Conservation (phyloP, 73 alveolate species). For the Paramecium sexaurelia region DNA sequence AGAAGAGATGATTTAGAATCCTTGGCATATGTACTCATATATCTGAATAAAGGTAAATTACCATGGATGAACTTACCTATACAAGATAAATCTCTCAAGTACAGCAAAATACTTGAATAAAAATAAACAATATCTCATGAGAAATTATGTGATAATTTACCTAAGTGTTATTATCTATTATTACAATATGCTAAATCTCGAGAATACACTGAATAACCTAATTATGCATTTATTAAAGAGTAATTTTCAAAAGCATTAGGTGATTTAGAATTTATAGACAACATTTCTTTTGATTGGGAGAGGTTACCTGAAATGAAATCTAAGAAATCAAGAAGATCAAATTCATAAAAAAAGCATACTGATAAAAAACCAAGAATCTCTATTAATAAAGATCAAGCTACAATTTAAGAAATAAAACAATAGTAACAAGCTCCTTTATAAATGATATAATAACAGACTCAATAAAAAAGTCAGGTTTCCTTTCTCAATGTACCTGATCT, state of each 20-base stretch:
- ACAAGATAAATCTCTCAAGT: constrained; percentile 75
- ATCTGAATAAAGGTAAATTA: constrained; percentile 71
- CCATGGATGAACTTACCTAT: constrained; percentile 76
- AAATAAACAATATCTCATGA: constrained; percentile 77
- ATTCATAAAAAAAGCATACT: background rate
- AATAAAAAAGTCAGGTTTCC: constrained; percentile 47
- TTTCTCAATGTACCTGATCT: constrained; percentile 51
- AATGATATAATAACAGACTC: background rate
- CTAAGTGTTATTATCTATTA: constrained; percentile 61
- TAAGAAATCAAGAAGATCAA: background rate
- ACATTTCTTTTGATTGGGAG: constrained; percentile 46
- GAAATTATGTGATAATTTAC: constrained; percentile 81
- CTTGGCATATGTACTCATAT: constrained; percentile 74
- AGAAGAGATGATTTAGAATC: constrained; percentile 84
- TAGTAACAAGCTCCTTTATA: background rate
- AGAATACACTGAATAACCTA: constrained; percentile 85
- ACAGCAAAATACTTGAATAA: constrained; percentile 77
- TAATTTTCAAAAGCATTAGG: constrained; percentile 18
- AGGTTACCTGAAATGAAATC: constrained; percentile 40
- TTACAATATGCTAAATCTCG: constrained; percentile 73
- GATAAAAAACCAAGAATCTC: constrained; percentile 22
- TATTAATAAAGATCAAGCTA: background rate
- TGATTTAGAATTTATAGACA: background rate
- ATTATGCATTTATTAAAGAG: constrained; percentile 46
- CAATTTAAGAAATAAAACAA: background rate